Evolutionary conservation across 345 rosid species (phyloP).

Genomic region (Salix exigua): DNA sequence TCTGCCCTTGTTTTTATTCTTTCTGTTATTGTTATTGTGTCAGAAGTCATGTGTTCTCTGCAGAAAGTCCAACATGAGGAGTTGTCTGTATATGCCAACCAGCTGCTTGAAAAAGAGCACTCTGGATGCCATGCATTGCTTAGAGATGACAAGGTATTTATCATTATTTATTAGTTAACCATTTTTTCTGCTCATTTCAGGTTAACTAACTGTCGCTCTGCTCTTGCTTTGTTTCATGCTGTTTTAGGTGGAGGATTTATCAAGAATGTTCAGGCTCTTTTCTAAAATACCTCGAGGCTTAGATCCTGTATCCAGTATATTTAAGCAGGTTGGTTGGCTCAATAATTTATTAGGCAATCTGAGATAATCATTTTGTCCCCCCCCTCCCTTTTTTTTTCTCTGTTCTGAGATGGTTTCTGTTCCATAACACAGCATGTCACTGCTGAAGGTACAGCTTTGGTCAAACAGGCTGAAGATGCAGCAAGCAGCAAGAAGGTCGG

Average conservation of each 20-base stretch:
- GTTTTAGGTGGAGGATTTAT: constrained; percentile 37
- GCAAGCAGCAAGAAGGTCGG: constrained; percentile 34
- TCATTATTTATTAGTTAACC: too few species aligned
- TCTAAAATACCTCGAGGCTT: constrained; percentile 32
- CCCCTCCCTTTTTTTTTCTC: background rate
- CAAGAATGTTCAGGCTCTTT: constrained; percentile 36
- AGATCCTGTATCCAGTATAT: constrained; percentile 34
- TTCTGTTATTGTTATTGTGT: background rate
- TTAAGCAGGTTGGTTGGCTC: constrained; percentile 30
- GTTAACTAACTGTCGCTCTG: background rate
- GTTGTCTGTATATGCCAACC: constrained; percentile 27
- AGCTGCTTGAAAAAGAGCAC: constrained; percentile 39
- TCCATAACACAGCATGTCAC: constrained; percentile 29
- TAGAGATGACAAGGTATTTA: constrained; percentile 33
- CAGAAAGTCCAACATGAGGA: constrained; percentile 40
- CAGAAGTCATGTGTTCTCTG: background rate
- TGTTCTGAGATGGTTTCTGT: background rate
- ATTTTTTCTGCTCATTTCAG: background rate
- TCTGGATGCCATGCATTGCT: constrained; percentile 41
- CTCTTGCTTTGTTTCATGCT: background rate
- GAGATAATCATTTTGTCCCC: background rate
- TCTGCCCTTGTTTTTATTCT: background rate
- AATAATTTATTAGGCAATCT: background rate
- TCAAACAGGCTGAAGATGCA: constrained; percentile 42
- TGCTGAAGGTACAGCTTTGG: constrained; percentile 35